These are phyloP conservation scores for Linnemannia zychae DNA, from an alignment of 192 early-diverging fungal species.

Conservation along the genomic window DNA sequence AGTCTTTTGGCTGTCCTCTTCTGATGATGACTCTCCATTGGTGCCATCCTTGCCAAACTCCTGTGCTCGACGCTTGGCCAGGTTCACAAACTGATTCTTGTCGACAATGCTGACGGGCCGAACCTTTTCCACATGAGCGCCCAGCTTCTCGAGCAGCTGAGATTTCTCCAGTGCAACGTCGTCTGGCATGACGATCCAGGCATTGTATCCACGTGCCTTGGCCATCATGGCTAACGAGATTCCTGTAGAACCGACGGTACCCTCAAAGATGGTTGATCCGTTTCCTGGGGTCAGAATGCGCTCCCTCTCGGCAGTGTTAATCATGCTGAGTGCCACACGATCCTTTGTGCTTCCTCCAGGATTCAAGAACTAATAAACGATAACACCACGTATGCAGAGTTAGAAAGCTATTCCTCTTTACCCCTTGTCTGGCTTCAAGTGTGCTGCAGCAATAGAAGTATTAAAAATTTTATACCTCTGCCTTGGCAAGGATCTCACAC, in stretches of 20 bases:
- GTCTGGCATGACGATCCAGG: slow-evolving; percentile 97
- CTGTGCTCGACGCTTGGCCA: slow-evolving; percentile 82
- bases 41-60: slow-evolving; percentile 64
- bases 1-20: slow-evolving; percentile 23
- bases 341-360: slow-evolving; percentile 96
- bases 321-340: slow-evolving; percentile 89
- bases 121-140: slow-evolving; percentile 93
- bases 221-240: slow-evolving; percentile 95
- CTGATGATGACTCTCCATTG: neutral
- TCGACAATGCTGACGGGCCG: slow-evolving; percentile 93
- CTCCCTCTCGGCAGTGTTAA: slow-evolving; percentile 79
- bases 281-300: slow-evolving; percentile 81
- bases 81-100: slow-evolving; percentile 91
- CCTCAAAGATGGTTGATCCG: slow-evolving; percentile 90
- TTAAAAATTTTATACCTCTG: slow-evolving; percentile 25
- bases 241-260: slow-evolving; percentile 96
- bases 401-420: neutral
- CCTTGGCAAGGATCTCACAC: slow-evolving; percentile 84
- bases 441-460: neutral
- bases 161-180: slow-evolving; percentile 94
- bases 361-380: slow-evolving; percentile 80
- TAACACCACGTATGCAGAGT: neutral
- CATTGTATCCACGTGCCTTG: slow-evolving; percentile 89
- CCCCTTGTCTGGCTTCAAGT: slow-evolving; percentile 45
- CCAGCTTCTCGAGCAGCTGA: slow-evolving; percentile 82